A percentile compares a stretch with the other conserved stretches of the same genome.
These are phyloP conservation scores for Cystobasidium sp. DNA, from an alignment of 1,284 basidiomycete genomes.

Conservation along the genomic window DNA sequence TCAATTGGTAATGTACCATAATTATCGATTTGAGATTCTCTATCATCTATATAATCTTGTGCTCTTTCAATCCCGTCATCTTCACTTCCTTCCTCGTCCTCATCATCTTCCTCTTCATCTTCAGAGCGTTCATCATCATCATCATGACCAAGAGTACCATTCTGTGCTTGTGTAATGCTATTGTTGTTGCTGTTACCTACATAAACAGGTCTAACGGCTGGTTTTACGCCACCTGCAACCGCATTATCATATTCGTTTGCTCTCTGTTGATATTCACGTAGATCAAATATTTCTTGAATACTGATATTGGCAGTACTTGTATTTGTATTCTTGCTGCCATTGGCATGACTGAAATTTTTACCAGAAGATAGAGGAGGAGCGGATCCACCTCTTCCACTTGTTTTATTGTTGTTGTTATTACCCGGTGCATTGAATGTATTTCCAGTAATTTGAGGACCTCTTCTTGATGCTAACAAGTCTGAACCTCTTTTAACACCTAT, in stretches of 20 bases:
- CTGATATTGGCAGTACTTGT: neutral
- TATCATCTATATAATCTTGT: conserved; percentile 6
- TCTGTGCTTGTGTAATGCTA: neutral
- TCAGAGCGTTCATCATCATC: neutral
- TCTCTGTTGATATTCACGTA: neutral
- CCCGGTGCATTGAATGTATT: neutral
- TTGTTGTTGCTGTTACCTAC: conserved; percentile 8
- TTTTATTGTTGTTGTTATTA: too few relatives aligned
- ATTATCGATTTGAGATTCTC: conserved; percentile 22
- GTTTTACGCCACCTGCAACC: neutral
- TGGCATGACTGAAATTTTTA: neutral
- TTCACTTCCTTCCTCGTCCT: conserved; percentile 4
- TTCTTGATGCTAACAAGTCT: conserved; percentile 29
- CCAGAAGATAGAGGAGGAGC: conserved; percentile 10
- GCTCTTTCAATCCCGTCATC: conserved; percentile 28
- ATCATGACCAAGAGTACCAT: neutral
- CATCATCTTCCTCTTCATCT: neutral
- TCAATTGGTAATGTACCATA: conserved; percentile 10
- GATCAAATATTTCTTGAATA: conserved; percentile 11
- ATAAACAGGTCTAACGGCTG: conserved; percentile 2
- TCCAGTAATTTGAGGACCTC: conserved; percentile 26
- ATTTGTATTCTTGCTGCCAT: neutral
- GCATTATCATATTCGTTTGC: neutral
- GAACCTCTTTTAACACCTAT: conserved; percentile 37
- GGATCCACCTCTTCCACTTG: conserved; percentile 13